Evolutionary conservation across 176 grass and related monocot genomes (phyloP).

Genomic region (Eleusine indica): DNA sequence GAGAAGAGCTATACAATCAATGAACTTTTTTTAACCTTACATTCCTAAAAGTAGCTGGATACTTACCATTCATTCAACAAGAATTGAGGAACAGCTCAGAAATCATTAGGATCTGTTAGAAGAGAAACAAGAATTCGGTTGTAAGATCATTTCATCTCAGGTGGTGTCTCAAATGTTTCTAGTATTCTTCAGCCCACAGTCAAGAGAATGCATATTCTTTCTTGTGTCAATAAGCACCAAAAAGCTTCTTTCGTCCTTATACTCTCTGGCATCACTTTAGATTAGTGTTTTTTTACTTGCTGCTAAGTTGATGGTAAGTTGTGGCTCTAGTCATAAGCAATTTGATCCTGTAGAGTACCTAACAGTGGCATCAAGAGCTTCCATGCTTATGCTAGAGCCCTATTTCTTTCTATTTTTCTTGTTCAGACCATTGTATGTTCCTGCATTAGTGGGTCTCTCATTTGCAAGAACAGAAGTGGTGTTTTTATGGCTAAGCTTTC

Average conservation of each 20-base stretch:
- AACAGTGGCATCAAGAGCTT: too few relatives aligned
- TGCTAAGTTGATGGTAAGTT: neutral
- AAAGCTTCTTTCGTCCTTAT: slow-evolving; percentile 16
- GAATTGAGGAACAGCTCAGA: neutral
- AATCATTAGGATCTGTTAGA: neutral
- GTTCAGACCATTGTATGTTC: too few relatives aligned
- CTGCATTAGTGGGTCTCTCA: too few relatives aligned
- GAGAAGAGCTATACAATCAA: neutral
- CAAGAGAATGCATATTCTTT: neutral
- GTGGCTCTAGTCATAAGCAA: too few relatives aligned
- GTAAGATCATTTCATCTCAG: neutral
- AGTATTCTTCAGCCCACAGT: neutral
- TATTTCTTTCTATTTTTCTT: too few relatives aligned
- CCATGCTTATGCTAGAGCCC: too few relatives aligned
- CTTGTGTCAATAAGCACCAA: neutral
- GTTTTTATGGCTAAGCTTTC: too few relatives aligned
- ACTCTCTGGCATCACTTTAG: neutral
- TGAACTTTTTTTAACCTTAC: neutral
- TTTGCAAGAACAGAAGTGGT: too few relatives aligned
- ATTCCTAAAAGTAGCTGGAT: neutral
- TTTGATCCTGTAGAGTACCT: too few relatives aligned
- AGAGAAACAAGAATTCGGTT: neutral
- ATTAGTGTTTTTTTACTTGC: slow-evolving; percentile 50
- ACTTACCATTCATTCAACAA: neutral
- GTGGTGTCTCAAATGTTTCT: neutral